Conservation (phyloP, 1,284 basidiomycete genomes). For the Porodaedalea pini region DNA sequence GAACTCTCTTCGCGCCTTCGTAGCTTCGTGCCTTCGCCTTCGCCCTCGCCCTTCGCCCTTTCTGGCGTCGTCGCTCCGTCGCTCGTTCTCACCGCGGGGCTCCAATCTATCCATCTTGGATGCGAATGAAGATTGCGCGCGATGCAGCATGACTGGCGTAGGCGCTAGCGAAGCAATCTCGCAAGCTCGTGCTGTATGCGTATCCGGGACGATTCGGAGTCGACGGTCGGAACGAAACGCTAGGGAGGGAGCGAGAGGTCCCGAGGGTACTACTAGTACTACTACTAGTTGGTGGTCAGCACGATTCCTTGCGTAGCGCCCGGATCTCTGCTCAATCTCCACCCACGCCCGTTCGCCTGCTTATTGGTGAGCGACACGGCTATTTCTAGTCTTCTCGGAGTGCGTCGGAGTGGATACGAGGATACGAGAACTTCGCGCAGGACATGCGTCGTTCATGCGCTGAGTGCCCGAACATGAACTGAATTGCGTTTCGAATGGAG, state of each 20-base stretch:
- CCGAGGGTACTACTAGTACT: neutral
- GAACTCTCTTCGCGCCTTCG: neutral
- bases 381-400: neutral
- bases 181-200: neutral
- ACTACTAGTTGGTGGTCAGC: neutral
- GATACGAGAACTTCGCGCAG: neutral
- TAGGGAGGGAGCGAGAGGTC: neutral
- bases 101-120: conserved; percentile 1
- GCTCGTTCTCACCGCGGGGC: neutral
- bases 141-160: neutral
- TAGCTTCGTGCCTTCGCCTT: neutral
- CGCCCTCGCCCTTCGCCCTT: neutral
- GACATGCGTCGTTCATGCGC: neutral
- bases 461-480: neutral
- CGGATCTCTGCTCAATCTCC: neutral
- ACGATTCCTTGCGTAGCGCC: neutral
- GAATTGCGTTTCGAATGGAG: neutral
- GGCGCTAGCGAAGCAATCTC: neutral
- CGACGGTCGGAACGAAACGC: neutral
- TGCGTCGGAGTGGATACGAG: neutral
- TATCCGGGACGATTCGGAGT: neutral
- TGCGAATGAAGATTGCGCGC: neutral
- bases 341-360: neutral
- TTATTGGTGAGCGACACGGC: neutral
- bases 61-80: neutral